Conservation (phyloP, 2,329 filamentous ascomycete genomes). For the Lizonia empirigonia region DNA sequence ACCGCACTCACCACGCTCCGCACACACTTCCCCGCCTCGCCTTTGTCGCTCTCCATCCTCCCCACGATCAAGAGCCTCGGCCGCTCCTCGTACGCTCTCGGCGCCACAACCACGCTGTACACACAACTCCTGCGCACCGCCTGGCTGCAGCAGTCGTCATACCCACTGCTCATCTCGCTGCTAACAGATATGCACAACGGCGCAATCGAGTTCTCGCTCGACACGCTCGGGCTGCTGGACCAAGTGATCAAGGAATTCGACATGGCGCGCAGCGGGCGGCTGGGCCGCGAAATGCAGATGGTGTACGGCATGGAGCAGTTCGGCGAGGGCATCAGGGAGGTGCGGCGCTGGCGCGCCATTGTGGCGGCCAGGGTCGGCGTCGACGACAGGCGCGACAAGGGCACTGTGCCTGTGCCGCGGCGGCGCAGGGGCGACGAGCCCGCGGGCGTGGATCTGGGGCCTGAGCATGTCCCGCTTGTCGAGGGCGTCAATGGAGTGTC, state of each 20-base stretch:
- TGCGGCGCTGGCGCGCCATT: constrained; percentile 45
- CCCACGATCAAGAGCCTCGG: constrained; percentile 72
- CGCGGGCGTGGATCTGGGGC: too few species aligned
- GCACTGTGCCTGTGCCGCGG: constrained; percentile 7
- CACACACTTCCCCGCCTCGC: constrained; percentile 64
- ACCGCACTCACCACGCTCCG: constrained; percentile 64
- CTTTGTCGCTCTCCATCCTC: constrained; percentile 65
- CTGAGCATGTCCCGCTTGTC: constrained; percentile 7
- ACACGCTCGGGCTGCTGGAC: constrained; percentile 52
- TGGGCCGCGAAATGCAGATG: constrained; percentile 35
- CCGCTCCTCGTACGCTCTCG: constrained; percentile 72
- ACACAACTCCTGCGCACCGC: constrained; percentile 67
- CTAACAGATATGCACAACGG: constrained; percentile 70
- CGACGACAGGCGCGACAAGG: constrained; percentile 5
- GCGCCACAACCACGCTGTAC: constrained; percentile 72
- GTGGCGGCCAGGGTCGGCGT: constrained; percentile 38
- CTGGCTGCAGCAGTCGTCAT: constrained; percentile 67
- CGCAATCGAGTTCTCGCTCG: constrained; percentile 63
- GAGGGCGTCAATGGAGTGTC: neutral
- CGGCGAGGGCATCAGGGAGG: constrained; percentile 34
- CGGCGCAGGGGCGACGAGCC: neutral
- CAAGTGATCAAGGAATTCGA: constrained; percentile 39
- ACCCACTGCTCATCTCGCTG: constrained; percentile 59
- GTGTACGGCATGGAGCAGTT: constrained; percentile 47
- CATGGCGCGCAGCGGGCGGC: constrained; percentile 27